Conservation (phyloP, 169 alveolate species). For the Plasmodium blacklocki region DNA sequence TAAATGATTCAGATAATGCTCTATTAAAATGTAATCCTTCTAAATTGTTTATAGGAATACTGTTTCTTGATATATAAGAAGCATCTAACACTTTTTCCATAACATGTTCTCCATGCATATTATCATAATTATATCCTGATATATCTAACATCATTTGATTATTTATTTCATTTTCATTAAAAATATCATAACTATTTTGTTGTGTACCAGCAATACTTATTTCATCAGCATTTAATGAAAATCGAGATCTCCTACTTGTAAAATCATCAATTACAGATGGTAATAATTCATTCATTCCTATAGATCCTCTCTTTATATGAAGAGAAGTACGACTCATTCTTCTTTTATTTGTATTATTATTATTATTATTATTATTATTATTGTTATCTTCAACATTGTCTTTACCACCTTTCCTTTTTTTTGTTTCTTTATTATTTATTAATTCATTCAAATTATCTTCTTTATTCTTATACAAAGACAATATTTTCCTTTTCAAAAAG, state of each 20-base stretch:
- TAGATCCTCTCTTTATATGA: slow-evolving; percentile 71
- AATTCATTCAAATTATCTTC: slow-evolving; percentile 50
- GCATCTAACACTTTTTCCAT: slow-evolving; percentile 66
- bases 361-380: too few relatives aligned
- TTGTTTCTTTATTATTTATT: slow-evolving; percentile 31
- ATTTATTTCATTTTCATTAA: slow-evolving; percentile 70
- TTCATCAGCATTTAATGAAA: slow-evolving; percentile 70
- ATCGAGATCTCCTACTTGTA: slow-evolving; percentile 53
- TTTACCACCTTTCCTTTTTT: slow-evolving; percentile 55
- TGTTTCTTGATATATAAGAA: slow-evolving; percentile 60
- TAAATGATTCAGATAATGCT: slow-evolving; percentile 47
- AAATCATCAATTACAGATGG: slow-evolving; percentile 70
- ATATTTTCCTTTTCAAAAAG: slow-evolving; percentile 69
- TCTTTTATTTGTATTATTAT: slow-evolving; percentile 22
- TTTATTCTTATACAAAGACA: slow-evolving; percentile 65
- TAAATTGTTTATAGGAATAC: slow-evolving; percentile 53
- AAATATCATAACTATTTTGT: slow-evolving; percentile 27
- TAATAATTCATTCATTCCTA: slow-evolving; percentile 41
- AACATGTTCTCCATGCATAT: slow-evolving; percentile 13
- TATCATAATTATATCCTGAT: slow-evolving; percentile 35
- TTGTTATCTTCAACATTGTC: slow-evolving; percentile 40
- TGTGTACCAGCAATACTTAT: slow-evolving; percentile 69
- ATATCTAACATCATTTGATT: slow-evolving; percentile 62
- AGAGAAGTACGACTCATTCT: slow-evolving; percentile 55
- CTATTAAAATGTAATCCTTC: slow-evolving; percentile 40